Evolutionary conservation across 805 yeast species (phyloP), one percentile per base, ranked within the genome.

Genomic region (Sugiyamaella smithiae): DNA sequence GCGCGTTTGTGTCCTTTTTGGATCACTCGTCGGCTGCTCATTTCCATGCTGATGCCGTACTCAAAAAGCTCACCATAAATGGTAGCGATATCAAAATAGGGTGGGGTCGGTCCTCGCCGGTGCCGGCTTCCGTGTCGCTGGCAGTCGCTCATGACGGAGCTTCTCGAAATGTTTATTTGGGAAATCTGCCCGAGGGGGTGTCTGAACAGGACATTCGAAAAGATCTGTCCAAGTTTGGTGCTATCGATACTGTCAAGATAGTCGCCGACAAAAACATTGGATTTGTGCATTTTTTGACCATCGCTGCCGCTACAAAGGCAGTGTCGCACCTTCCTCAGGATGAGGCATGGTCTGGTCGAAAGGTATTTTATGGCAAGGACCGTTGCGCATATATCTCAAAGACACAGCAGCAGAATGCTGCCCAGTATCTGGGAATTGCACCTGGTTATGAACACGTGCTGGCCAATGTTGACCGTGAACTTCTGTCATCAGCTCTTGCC

Each of bases 331-430:
- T 93, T 48, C 86, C 91, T 1, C 51, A 51, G 32, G 75, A 75
- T 43, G 82, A 81, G 32, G 82, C 81, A 60, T 91, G 89, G 72
- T 72, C 76, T 49, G 84, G 82, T 55, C 81, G 85, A 50, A 88
- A 87, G 66, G 85, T 95, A 36, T 87, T 80, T 60, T 90, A 88
- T 62, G 98, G 97, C 52, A 90, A 89, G 66, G 98, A 91, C 67
- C 76, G 98, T 67, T 68, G 73, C 71, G 96, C 97, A 1, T 88
- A 88, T 61, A 87, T 91, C 40, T 88, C 97, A 22, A 88, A 88
- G 66, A 86, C 97, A 14, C 97, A 93, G 68, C 96, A 89, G 68
- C 97, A 90, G 64, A 89, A 91, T 64, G 98, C 97, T 16, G 96
- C 97, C 2, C 96, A 90, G 65, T 91, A 88, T 64, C 70, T 91